Base-by-base conservation (phyloP, 768 basidiomycete genomes). In the Tulasnella sp. region DNA sequence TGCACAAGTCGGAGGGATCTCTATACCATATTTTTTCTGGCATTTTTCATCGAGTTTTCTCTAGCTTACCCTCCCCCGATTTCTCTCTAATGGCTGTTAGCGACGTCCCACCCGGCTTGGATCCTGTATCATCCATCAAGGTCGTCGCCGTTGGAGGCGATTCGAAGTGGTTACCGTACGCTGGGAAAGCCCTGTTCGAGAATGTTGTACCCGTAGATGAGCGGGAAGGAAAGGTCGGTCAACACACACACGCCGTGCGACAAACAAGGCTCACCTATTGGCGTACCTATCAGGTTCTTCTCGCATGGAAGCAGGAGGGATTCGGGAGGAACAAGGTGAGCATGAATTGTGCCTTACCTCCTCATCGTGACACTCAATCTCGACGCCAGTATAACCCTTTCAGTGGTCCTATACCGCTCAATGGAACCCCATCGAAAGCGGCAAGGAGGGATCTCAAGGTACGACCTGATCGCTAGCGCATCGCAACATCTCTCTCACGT, bases 251-350 rank as follows among this genome's bases (percentile, higher is more conserved):
- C 17, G 50, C 4, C 34, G 50, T n/a, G 31, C 37, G 52, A 34
- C 11, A n/a, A 37, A 2, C 52, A 37, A 14, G 31, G 39, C 36
- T 40, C 15, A 40, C n/a, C 39, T 14, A 54, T 46, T 40, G 21
- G 29, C 53, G 12, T 17, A 7, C 36, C 7, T 23, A 46, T 27
- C 55, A 57, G 55, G 42, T 57, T 21, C 31, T 57, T 3, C 29
- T 57, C 2, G 55, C 42, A 15, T 57, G 29, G 17, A 49, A 36
- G 42, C 9, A 21, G 29, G 42, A 45, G n/a, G 55, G 55, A 25
- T 57, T 57, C 36, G 55, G 55, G 41, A 46, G 55, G n/a, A 54
- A 54, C 37, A 54, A 54, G 37, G 52, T 54, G 25, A 36, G 52
- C 4, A n/a, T 11, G 17, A 2, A 1, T 25, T 48, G 46, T 48